Conservation (phyloP, 768 basidiomycete species). For the Exidia glandulosa region DNA sequence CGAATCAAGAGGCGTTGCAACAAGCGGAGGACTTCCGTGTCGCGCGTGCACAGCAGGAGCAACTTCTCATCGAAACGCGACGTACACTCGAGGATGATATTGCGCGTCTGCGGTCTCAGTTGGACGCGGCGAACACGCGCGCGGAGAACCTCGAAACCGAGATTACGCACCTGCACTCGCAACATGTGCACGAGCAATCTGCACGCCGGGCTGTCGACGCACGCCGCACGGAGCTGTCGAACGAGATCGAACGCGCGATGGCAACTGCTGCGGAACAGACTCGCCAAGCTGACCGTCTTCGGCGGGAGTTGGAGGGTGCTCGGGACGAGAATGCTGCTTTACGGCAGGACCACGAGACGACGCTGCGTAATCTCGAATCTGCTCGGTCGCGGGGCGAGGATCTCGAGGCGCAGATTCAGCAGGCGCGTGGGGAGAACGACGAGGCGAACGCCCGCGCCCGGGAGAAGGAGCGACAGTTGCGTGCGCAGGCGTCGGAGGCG, state of each 20-base stretch:
- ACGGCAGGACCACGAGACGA: conserved; percentile 66
- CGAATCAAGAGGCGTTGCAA: conserved; percentile 63
- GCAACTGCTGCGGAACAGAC: conserved; percentile 24
- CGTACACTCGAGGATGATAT: conserved; percentile 44
- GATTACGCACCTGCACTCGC: conserved; percentile 6
- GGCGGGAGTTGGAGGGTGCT: conserved; percentile 53
- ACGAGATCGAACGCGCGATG: background rate
- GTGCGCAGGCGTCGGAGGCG: conserved; percentile 58
- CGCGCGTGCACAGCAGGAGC: conserved; percentile 45
- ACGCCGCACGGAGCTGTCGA: background rate
- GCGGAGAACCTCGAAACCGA: conserved; percentile 2
- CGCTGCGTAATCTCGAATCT: conserved; percentile 60
- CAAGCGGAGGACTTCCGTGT: conserved; percentile 54
- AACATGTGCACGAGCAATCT: background rate
- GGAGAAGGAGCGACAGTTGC: conserved; percentile 73
- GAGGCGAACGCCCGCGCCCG: conserved; percentile 56
- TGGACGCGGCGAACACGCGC: conserved; percentile 29
- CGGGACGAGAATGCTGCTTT: conserved; percentile 48
- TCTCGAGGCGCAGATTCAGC: conserved; percentile 62
- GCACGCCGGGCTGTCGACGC: background rate
- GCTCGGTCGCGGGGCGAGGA: conserved; percentile 65
- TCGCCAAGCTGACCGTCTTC: conserved; percentile 21
- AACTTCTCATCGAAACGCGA: conserved; percentile 48
- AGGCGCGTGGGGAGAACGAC: conserved; percentile 59
- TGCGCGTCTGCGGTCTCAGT: conserved; percentile 35